Evolutionary conservation across 306 rosid species (phyloP).

Genomic region (Gillenia trifoliata): DNA sequence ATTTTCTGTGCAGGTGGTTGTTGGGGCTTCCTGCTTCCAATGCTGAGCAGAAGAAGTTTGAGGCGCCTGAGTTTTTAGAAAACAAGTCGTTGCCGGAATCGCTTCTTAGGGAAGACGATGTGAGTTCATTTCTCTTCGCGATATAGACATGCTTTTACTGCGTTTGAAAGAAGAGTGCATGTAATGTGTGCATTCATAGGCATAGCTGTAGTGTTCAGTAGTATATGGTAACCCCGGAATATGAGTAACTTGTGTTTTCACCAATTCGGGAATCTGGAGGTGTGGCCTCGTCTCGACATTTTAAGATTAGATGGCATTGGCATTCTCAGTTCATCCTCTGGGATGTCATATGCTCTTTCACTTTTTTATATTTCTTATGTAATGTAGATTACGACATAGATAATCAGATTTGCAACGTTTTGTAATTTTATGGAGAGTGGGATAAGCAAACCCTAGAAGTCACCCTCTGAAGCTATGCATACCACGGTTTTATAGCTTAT

Average conservation of each 20-base stretch:
- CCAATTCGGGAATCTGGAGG: background rate
- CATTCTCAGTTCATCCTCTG: background rate
- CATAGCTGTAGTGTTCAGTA: background rate
- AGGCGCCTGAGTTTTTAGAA: conserved; percentile 28
- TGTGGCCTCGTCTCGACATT: background rate
- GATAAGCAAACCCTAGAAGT: no score
- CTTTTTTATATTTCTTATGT: no score
- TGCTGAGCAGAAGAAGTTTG: conserved; percentile 27
- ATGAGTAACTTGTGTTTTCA: background rate
- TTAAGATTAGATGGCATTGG: background rate
- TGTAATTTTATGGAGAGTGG: no score
- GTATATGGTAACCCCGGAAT: background rate
- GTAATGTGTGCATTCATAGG: background rate
- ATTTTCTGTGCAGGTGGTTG: conserved; percentile 55
- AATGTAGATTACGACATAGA: background rate
- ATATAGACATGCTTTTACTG: background rate
- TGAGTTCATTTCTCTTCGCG: conserved; percentile 23
- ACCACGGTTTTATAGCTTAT: background rate
- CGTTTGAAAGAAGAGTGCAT: background rate
- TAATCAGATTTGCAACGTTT: background rate
- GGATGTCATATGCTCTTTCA: no score
- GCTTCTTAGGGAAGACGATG: conserved; percentile 74
- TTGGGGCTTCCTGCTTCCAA: conserved; percentile 44
- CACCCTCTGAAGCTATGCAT: no score
- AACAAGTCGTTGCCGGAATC: conserved; percentile 58